A percentile compares a stretch with the other conserved stretches of the same genome.
These are phyloP conservation scores for Boletus rufocinnamomeus DNA, from an alignment of 768 basidiomycete species.

Conservation along the genomic window DNA sequence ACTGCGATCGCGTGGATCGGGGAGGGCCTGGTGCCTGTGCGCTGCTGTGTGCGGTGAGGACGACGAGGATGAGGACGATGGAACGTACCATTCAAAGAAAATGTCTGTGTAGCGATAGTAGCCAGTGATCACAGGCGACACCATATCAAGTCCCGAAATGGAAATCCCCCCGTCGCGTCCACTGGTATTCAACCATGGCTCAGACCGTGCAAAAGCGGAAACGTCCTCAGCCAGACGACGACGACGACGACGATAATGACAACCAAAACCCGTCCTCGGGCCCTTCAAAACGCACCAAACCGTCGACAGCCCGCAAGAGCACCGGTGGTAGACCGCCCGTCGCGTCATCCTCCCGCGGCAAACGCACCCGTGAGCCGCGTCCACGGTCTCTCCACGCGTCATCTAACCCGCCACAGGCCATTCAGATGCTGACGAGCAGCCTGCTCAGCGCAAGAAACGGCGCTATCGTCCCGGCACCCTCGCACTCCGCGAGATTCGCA, in stretches of 20 bases:
- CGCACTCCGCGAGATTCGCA: slow-evolving; percentile 89
- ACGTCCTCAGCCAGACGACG: slow-evolving; percentile 36
- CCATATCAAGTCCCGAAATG: slow-evolving; percentile 26
- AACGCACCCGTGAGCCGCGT: slow-evolving; percentile 28
- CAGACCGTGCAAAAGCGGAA: slow-evolving; percentile 64
- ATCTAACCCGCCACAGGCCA: slow-evolving; percentile 23
- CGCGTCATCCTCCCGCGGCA: slow-evolving; percentile 33
- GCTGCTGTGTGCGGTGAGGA: background rate
- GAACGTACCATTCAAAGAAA: slow-evolving; percentile 75
- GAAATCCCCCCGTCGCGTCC: slow-evolving; percentile 6
- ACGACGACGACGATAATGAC: slow-evolving; percentile 33
- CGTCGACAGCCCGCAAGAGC: slow-evolving; percentile 79
- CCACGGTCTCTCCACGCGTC: slow-evolving; percentile 8
- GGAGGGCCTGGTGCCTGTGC: slow-evolving; percentile 55
- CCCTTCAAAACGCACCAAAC: slow-evolving; percentile 47
- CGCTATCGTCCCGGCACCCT: slow-evolving; percentile 91
- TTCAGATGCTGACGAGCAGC: slow-evolving; percentile 27
- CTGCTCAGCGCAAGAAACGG: slow-evolving; percentile 45
- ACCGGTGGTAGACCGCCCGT: slow-evolving; percentile 58
- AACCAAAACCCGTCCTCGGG: slow-evolving; percentile 28
- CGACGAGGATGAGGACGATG: background rate
- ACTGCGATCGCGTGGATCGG: slow-evolving; percentile 57
- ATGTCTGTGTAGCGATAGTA: slow-evolving; percentile 87
- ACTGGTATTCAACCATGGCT: slow-evolving; percentile 48
- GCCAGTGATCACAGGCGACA: slow-evolving; percentile 55